Evolutionary conservation across 73 alveolate genomes (phyloP), one percentile per base, ranked within the genome.

Genomic region (Paramecium biaurelia): DNA sequence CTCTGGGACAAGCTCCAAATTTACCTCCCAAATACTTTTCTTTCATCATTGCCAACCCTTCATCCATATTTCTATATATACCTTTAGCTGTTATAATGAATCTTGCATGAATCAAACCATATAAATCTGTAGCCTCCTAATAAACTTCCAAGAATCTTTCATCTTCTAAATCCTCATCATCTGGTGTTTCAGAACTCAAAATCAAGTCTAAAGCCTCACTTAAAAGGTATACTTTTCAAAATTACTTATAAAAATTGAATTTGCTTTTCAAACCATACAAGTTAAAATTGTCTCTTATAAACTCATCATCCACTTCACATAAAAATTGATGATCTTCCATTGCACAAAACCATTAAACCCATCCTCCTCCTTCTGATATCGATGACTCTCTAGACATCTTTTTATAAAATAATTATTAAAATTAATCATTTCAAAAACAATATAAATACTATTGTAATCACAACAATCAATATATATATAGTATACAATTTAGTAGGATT

Each of bases 1-100:
- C 99, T 93, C 99, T 92, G 1, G 99, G 99, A 76, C 99, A 98
- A 53, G 95, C 93, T 8, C 99, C 99, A 87, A 98, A 98, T 49
- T 94, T 95, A 57, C 99, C 99, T 59, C 93, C 92, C 74, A 97
- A 57, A 88, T 93, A 98, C 89, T 98, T 97, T 63, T 98, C 99
- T 90, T 93, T 97, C 99, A 98, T 98, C 95, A 97, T 90, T 37
- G 96, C 97, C 82, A 97, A 92, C 12, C 99, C 99, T 94, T 74
- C 15, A 18, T 92, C 14, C 34, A 53, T 18, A 53, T 53, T 26
- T 82, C 53, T 7, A 1, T 56, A n/a, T 21, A 57, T 34, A 89
- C 99, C 99, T 89, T 97, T 82, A 4, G 99, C 98, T 24, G 99
- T 85, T n/a, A 76, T 70, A 32, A 98, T 97, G 94, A 97, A 98